phyloP scores from a whole-genome alignment of 1,284 basidiomycete genomes.

The Puccinia horiana region DNA sequence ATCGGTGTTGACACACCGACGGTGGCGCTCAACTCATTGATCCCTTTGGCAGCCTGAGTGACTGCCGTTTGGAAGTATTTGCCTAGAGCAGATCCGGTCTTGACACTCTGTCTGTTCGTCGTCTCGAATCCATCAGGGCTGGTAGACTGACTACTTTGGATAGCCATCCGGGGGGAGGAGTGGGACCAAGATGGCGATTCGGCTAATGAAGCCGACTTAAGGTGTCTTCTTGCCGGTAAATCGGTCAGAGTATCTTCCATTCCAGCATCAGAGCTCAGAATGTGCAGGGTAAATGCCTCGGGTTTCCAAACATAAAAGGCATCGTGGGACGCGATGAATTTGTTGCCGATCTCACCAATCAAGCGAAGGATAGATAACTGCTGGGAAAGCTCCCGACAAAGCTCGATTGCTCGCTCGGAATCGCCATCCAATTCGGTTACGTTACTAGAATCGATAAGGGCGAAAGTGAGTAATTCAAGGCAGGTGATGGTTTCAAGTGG shows the following conservation, averaged over 20 bases:
- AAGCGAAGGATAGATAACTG: slow-evolving; percentile 52
- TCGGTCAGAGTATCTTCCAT: slow-evolving; percentile 18
- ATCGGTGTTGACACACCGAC: slow-evolving; percentile 16
- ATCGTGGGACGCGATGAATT: slow-evolving; percentile 52
- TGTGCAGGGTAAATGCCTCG: slow-evolving; percentile 52
- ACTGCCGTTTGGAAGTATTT: slow-evolving; percentile 47
- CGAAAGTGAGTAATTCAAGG: slow-evolving; percentile 5
- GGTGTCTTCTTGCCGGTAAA: slow-evolving; percentile 21
- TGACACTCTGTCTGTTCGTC: background rate
- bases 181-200: slow-evolving; percentile 14
- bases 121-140: background rate
- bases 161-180: background rate
- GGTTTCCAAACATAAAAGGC: slow-evolving; percentile 53
- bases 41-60: slow-evolving; percentile 45
- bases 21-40: slow-evolving; percentile 36
- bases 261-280: slow-evolving; percentile 11
- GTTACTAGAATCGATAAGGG: slow-evolving; percentile 17
- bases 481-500: background rate
- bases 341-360: slow-evolving; percentile 53
- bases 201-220: background rate
- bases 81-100: background rate
- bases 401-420: slow-evolving; percentile 49
- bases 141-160: background rate
- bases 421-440: slow-evolving; percentile 50
- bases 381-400: slow-evolving; percentile 51